phyloP scores from a whole-genome alignment of 1,284 basidiomycete species.

The Inonotus hispidus region DNA sequence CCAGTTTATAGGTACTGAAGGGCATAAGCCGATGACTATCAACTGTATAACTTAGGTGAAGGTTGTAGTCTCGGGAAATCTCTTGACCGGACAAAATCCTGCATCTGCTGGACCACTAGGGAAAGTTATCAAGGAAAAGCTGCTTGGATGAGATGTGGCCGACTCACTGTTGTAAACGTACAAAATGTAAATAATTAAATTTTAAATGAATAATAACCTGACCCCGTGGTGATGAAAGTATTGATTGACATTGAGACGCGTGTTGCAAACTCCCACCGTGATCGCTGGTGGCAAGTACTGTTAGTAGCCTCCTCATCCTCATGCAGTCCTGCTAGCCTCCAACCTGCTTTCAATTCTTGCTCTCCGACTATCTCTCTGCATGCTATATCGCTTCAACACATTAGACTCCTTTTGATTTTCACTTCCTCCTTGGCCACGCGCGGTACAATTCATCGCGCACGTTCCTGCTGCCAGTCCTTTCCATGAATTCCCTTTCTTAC shows the following conservation, averaged over 20 bases:
- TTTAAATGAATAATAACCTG: too few species aligned
- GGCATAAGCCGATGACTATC: neutral
- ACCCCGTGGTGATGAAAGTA: neutral
- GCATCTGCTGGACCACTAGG: constrained; percentile 50
- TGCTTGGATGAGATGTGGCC: constrained; percentile 4
- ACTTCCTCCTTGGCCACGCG: neutral
- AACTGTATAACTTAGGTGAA: constrained; percentile 27
- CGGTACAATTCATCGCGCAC: neutral
- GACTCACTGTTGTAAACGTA: neutral
- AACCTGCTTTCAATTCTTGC: neutral
- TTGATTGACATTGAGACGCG: neutral
- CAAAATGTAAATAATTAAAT: neutral
- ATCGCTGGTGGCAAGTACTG: too few species aligned
- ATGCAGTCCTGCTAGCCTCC: neutral
- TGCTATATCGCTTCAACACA: neutral
- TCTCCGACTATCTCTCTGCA: neutral
- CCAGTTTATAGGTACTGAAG: neutral
- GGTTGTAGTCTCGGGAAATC: constrained; percentile 42
- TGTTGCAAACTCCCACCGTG: neutral
- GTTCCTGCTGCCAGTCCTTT: neutral
- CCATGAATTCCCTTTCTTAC: constrained; percentile 67
- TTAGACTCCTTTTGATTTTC: constrained; percentile 2
- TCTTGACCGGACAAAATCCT: constrained; percentile 71
- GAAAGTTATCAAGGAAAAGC: constrained; percentile 39
- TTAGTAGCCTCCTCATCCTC: neutral